Conservation (phyloP, 2,329 filamentous ascomycete genomes). For the Ophiocordyceps camponoti-floridani region DNA sequence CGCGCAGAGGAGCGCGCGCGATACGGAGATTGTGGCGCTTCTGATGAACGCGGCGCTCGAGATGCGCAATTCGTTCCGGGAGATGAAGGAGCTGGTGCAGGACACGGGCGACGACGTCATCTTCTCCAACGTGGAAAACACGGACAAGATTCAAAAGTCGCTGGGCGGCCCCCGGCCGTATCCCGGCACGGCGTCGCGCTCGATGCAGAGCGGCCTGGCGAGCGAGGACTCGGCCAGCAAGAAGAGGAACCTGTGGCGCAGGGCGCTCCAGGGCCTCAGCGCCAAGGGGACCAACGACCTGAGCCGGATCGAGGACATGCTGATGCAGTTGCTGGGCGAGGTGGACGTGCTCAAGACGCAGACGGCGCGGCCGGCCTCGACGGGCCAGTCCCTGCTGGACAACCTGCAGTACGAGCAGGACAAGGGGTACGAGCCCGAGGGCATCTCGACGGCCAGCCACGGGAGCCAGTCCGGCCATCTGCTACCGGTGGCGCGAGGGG, state of each 20-base stretch:
- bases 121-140: constrained; percentile 73
- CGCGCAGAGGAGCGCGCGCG: constrained; percentile 84
- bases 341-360: constrained; percentile 67
- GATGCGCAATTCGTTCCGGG: constrained; percentile 92
- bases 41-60: constrained; percentile 87
- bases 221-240: constrained; percentile 47
- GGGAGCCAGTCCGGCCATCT: constrained; percentile 62
- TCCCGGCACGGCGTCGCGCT: constrained; percentile 46
- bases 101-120: constrained; percentile 73
- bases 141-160: constrained; percentile 67
- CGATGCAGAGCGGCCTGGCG: constrained; percentile 35
- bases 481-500: constrained; percentile 36
- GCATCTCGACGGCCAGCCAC: constrained; percentile 50
- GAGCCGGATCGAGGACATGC: constrained; percentile 74
- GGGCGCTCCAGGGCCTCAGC: constrained; percentile 81
- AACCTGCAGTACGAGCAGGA: constrained; percentile 53
- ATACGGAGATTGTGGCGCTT: constrained; percentile 90
- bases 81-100: constrained; percentile 81
- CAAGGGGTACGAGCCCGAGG: constrained; percentile 69
- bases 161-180: constrained; percentile 76
- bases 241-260: constrained; percentile 83
- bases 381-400: constrained; percentile 46
- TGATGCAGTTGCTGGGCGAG: constrained; percentile 80
- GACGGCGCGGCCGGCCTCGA: constrained; percentile 21
- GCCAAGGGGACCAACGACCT: constrained; percentile 79